Percentiles rank a stretch among this genome's conserved stretches.
Evolutionary conservation across 306 rosid species (phyloP).

Genomic region (Quercus engelmannii): DNA sequence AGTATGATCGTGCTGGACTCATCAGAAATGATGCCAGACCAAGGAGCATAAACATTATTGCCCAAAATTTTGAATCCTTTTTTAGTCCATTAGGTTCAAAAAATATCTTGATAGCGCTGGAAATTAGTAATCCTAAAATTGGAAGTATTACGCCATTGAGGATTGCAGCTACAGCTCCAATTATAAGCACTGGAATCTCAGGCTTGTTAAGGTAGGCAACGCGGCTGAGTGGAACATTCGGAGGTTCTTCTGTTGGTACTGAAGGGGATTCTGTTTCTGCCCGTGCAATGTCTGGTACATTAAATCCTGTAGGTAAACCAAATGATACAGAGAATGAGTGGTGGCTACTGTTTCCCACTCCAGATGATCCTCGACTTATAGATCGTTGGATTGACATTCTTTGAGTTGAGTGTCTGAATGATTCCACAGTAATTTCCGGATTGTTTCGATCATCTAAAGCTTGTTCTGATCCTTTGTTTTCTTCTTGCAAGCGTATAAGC

Average conservation of each 20-base stretch:
- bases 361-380: slow-evolving; percentile 22
- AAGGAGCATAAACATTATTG: slow-evolving; percentile 31
- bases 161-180: slow-evolving; percentile 2
- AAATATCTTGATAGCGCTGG: not conserved
- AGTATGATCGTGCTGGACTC: slow-evolving; percentile 39
- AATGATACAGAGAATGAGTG: not conserved
- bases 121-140: not conserved
- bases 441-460: not conserved
- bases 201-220: not conserved
- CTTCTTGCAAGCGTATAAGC: slow-evolving; percentile 59
- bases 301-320: slow-evolving; percentile 7
- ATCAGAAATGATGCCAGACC: slow-evolving; percentile 33
- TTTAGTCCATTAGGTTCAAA: not conserved
- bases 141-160: not conserved
- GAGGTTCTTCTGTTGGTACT: not conserved
- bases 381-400: slow-evolving; percentile 19
- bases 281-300: not conserved
- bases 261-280: not conserved
- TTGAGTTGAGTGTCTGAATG: slow-evolving; percentile 7
- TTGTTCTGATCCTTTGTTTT: slow-evolving; percentile 5
- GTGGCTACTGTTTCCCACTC: not conserved
- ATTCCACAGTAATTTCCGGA: not conserved
- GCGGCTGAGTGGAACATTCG: not conserved
- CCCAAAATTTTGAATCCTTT: slow-evolving; percentile 7
- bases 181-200: slow-evolving; percentile 1